These are phyloP conservation scores for Metschnikowia matae DNA, from an alignment of 805 yeast genomes.

Conservation along the genomic window DNA sequence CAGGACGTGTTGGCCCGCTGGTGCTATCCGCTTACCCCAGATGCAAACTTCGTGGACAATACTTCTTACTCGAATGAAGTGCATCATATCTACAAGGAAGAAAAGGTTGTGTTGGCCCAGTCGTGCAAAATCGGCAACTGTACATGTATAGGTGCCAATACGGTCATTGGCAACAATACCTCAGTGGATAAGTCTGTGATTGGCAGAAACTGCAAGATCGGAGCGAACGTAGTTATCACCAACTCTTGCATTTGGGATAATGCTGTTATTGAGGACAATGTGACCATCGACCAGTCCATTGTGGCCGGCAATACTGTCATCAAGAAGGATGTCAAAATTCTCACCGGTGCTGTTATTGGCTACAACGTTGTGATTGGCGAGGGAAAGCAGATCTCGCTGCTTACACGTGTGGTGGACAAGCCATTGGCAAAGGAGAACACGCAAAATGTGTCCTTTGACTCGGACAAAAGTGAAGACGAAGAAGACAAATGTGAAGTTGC, in stretches of 20 bases:
- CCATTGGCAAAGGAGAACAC: slow-evolving; percentile 36
- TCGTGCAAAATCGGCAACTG: slow-evolving; percentile 80
- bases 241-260: slow-evolving; percentile 89
- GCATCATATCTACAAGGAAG: slow-evolving; percentile 85
- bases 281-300: slow-evolving; percentile 56
- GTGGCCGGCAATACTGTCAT: slow-evolving; percentile 64
- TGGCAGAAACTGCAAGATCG: slow-evolving; percentile 84
- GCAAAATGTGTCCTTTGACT: slow-evolving; percentile 32
- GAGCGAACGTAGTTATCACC: slow-evolving; percentile 63
- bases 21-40: slow-evolving; percentile 90
- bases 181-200: slow-evolving; percentile 64
- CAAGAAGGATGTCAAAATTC: slow-evolving; percentile 47
- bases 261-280: slow-evolving; percentile 64
- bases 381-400: slow-evolving; percentile 44
- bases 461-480: slow-evolving; percentile 34
- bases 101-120: slow-evolving; percentile 84
- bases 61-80: slow-evolving; percentile 77
- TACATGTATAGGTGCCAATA: slow-evolving; percentile 76
- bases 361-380: slow-evolving; percentile 65
- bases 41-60: slow-evolving; percentile 61
- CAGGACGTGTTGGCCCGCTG: slow-evolving; percentile 89
- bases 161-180: slow-evolving; percentile 75
- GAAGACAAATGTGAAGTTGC: slow-evolving; percentile 18
- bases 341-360: slow-evolving; percentile 77
- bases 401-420: slow-evolving; percentile 49